Conservation (phyloP, 1,284 basidiomycete genomes). For the Baeospora myosura region DNA sequence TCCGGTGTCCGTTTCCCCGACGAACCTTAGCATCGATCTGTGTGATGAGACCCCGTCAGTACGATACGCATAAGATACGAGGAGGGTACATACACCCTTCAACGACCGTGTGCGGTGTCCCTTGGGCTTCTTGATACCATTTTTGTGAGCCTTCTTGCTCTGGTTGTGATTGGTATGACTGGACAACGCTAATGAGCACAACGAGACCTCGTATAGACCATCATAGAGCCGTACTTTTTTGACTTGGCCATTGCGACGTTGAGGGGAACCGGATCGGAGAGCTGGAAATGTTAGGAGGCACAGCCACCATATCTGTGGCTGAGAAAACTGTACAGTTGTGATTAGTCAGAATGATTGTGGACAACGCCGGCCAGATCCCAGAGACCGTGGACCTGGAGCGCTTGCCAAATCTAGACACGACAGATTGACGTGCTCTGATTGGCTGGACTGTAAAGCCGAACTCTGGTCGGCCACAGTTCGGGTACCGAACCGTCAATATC, state of each 20-base stretch:
- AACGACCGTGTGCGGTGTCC: slow-evolving; percentile 75
- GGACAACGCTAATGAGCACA: slow-evolving; percentile 11
- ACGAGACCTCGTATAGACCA: slow-evolving; percentile 1
- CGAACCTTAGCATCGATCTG: slow-evolving; percentile 83
- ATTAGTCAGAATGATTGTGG: no score
- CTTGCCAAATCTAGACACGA: no score
- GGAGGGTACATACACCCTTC: slow-evolving; percentile 73
- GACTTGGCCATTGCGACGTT: slow-evolving; percentile 73
- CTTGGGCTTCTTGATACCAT: slow-evolving; percentile 86
- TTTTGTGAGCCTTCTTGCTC: slow-evolving; percentile 91
- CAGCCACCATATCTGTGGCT: no score
- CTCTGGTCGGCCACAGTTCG: no score
- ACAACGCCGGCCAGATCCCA: no score
- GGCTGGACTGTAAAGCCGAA: no score
- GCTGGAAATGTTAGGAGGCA: no score
- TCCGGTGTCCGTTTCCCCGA: slow-evolving; percentile 10
- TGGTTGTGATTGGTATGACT: slow-evolving; percentile 94
- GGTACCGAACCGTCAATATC: no score
- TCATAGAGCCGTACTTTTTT: slow-evolving; percentile 52
- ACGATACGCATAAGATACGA: slow-evolving; percentile 7
- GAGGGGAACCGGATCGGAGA: no score
- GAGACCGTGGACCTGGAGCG: no score
- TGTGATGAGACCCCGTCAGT: slow-evolving; percentile 7
- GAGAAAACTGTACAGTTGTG: no score
- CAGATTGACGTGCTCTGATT: no score